These are phyloP conservation scores for Harringtonia aguacate DNA, from an alignment of 2,329 filamentous ascomycete species.

Conservation along the genomic window DNA sequence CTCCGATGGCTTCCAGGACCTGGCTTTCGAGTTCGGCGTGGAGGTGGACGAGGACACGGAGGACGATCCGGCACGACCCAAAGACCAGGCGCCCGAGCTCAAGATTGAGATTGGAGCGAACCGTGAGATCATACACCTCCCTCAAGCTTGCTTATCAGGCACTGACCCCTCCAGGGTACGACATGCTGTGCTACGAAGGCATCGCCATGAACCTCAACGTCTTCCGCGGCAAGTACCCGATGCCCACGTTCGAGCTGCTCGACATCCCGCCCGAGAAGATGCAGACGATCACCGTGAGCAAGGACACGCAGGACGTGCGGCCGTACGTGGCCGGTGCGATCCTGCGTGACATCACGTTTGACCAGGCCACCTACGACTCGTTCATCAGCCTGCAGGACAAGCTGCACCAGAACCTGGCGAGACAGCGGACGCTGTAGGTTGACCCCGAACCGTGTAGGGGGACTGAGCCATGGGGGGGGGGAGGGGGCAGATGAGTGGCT, in stretches of 20 bases:
- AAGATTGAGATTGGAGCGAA: slow-evolving; percentile 99
- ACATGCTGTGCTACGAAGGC: slow-evolving; percentile 96
- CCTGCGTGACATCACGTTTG: slow-evolving; percentile 83
- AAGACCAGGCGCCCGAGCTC: slow-evolving; percentile 80
- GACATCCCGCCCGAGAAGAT: slow-evolving; percentile 62
- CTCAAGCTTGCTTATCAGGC: too few species aligned
- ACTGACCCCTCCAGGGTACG: too few species aligned
- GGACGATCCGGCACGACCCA: slow-evolving; percentile 56
- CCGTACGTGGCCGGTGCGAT: slow-evolving; percentile 86
- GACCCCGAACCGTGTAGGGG: neutral
- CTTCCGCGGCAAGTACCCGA: slow-evolving; percentile 65
- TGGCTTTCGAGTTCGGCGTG: slow-evolving; percentile 98
- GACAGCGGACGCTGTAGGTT: slow-evolving; percentile 63
- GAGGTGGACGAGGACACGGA: slow-evolving; percentile 95
- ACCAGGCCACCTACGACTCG: slow-evolving; percentile 81
- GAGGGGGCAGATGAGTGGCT: too few species aligned
- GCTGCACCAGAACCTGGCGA: slow-evolving; percentile 89
- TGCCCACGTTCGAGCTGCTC: slow-evolving; percentile 71
- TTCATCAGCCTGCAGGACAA: slow-evolving; percentile 99
- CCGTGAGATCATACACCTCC: too few species aligned
- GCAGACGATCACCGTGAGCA: slow-evolving; percentile 69
- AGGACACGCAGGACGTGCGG: slow-evolving; percentile 66
- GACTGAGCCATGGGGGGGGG: neutral
- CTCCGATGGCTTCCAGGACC: slow-evolving; percentile 87
- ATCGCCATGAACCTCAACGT: slow-evolving; percentile 94